A percentile compares a stretch with the other conserved stretches of the same genome.
Conservation (phyloP, 148 eudicot genomes). For the Gaultheria prostrata region DNA sequence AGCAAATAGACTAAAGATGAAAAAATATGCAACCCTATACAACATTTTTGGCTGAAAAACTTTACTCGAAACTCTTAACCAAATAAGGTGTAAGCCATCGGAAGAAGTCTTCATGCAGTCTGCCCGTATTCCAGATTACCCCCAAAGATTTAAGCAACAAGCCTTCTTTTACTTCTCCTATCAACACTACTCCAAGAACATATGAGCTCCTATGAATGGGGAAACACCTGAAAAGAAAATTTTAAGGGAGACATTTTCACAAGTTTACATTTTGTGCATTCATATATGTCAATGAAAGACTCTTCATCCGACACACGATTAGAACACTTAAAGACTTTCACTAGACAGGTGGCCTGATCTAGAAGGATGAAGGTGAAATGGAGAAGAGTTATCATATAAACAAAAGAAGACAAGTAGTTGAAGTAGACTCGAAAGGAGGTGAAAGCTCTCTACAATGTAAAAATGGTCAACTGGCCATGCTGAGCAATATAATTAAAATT, state of each 20-base stretch:
- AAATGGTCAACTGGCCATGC: background rate
- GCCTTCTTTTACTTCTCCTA: background rate
- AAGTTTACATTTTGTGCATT: background rate
- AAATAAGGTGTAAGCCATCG: background rate
- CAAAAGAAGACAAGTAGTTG: background rate
- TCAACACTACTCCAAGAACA: background rate
- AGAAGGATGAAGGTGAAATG: background rate
- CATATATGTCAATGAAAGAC: background rate
- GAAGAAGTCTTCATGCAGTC: background rate
- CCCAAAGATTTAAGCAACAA: background rate
- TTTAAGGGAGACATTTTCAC: background rate
- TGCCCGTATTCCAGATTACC: background rate
- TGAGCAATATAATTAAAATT: background rate
- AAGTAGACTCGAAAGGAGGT: background rate
- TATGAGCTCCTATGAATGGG: background rate
- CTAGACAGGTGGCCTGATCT: background rate
- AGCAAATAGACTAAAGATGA: no score
- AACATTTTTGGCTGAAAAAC: no score
- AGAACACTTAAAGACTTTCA: background rate
- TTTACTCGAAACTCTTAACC: no score
- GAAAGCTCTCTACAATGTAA: background rate
- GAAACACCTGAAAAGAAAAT: background rate
- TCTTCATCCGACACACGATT: background rate
- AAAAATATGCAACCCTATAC: no score
- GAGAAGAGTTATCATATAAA: background rate